Evolutionary conservation across 257 asterid species (phyloP).

Genomic region (Gentiana straminea): DNA sequence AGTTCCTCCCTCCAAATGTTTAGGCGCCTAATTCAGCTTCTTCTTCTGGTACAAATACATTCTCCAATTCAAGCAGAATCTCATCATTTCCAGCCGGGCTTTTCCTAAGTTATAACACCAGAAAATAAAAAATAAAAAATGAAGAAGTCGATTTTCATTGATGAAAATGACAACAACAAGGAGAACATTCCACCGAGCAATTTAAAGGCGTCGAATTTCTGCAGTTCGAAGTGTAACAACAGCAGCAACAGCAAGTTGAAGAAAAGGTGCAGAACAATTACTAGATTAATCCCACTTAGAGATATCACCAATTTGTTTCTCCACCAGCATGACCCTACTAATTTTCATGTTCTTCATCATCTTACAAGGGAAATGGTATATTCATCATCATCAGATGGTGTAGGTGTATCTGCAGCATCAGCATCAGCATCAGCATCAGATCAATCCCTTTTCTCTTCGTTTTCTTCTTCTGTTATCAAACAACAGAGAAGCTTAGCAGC

Average conservation of each 20-base stretch:
- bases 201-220: constrained; percentile 1
- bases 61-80: too few species aligned
- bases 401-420: neutral
- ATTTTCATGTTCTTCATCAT: too few species aligned
- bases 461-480: constrained; percentile 6
- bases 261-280: neutral
- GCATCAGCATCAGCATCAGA: neutral
- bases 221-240: neutral
- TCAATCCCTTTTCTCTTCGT: constrained; percentile 1
- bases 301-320: constrained; percentile 31
- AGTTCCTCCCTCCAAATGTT: constrained; percentile 18
- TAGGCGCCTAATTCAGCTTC: neutral
- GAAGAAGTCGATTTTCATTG: constrained; percentile 11
- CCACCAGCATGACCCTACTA: neutral
- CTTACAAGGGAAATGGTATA: too few species aligned
- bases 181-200: constrained; percentile 31
- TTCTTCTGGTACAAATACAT: too few species aligned
- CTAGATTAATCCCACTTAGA: constrained; percentile 27
- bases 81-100: too few species aligned
- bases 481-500: constrained; percentile 16
- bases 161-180: constrained; percentile 17
- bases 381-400: neutral
- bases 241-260: constrained; percentile 1
- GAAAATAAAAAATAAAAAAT: constrained; percentile 4
- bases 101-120: too few species aligned